These are phyloP conservation scores for Boletus tylopilopsis DNA, from an alignment of 768 basidiomycete genomes.

Conservation along the genomic window DNA sequence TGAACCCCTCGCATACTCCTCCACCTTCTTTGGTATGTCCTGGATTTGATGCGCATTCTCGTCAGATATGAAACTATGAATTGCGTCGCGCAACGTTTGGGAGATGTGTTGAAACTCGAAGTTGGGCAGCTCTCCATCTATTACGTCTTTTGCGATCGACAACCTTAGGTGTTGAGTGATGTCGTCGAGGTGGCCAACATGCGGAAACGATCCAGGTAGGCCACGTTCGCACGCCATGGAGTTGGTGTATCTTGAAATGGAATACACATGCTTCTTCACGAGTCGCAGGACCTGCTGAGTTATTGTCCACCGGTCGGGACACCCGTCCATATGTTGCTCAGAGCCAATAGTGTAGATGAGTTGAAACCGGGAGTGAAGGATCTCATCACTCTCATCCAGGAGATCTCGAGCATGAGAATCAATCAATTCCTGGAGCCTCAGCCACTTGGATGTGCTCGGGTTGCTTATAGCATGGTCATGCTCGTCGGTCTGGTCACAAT, in stretches of 20 bases:
- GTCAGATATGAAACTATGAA: not conserved
- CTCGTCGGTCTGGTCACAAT: no score
- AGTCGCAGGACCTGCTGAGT: not conserved
- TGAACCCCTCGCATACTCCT: not conserved
- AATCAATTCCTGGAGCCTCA: constrained; percentile 8
- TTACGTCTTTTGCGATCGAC: not conserved
- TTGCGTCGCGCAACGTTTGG: not conserved
- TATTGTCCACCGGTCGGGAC: no score
- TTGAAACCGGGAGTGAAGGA: no score
- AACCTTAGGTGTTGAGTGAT: not conserved
- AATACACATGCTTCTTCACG: not conserved
- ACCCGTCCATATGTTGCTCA: no score
- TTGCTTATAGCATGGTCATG: not conserved
- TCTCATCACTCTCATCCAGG: no score
- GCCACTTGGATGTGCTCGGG: constrained; percentile 11
- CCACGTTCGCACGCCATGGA: constrained; percentile 1
- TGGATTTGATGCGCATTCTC: not conserved
- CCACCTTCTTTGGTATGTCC: not conserved
- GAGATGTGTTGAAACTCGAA: not conserved
- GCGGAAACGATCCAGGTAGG: not conserved
- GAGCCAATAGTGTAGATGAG: no score
- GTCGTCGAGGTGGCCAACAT: not conserved
- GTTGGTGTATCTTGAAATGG: not conserved
- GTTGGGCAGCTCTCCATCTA: not conserved
- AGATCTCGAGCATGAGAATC: no score